Evolutionary conservation across 2,329 filamentous ascomycete species (phyloP), one percentile per base, ranked within the genome.

Genomic region (Lachnellula subtilissima): DNA sequence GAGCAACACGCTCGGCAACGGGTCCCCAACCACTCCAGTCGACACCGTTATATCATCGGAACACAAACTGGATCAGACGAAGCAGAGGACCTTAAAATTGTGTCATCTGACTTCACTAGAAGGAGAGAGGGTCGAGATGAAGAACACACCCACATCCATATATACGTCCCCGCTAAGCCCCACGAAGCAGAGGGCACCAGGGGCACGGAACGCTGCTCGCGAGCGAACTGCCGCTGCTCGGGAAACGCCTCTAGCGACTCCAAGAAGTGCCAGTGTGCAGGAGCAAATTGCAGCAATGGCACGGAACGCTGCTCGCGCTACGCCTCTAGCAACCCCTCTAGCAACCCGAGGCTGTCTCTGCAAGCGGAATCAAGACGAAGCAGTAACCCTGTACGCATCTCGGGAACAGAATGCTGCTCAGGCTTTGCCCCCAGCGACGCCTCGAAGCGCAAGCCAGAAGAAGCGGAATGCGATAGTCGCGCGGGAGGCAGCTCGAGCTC

Each of bases 171-270:
- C 35, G 39, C 49, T 48, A 53, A 55, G 19, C 47, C 50, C 40
- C 12, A 40, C 43, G 49, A 55, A 58, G 39, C 48, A 52, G 49
- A 46, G 56, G 12, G 40, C 52, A 11, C 48, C 53, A 36, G 9
- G 2, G 28, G 59, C 56, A 17, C 51, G 50, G 95, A 96, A 86
- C 88, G 90, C 79, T 91, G 91, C 77, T 11, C 28, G 28, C 28
- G 9, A 32, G 9, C 8, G 28, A 9, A 32, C 12, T 32, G 28
- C 28, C 28, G 28, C 28, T 32, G 28, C 28, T 32, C 28, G 28
- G 28, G 9, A 1, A 8, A 28, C 28, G 28, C 28, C 28, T 28
- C 28, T 28, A 28, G 28, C 28, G 28, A 28, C 28, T 8, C 2
- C 28, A 28, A 28, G 28, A 28, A 28, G 28, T 9, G 28, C 8